Evolutionary conservation across 768 basidiomycete genomes (phyloP), one percentile per base, ranked within the genome.

Genomic region (Suillus luteus): DNA sequence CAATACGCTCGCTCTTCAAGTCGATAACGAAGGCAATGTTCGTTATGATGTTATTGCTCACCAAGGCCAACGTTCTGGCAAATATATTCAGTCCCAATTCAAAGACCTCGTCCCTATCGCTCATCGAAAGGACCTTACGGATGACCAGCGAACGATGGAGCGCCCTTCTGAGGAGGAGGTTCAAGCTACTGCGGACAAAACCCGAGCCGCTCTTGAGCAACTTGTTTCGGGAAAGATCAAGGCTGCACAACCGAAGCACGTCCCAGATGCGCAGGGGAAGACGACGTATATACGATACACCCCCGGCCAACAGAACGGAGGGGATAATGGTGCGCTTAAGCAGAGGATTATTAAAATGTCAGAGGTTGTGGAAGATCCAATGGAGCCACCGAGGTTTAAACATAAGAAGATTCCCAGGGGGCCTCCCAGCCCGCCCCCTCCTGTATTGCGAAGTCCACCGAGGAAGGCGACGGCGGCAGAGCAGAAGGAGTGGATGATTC

Each of bases 401-500:
- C 94, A 96, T 76, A 98, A 98, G 82, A 99, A 99, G 80, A 97
- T 99, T 65, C 97, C 97, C 11, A 82, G 95, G 71, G 97, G 96
- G 5, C 96, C 96, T 14, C 95, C 94, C 2, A 96, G 93, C 71
- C 96, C 97, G 0, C 97, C 97, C 2, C 95, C 96, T 2, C 97
- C 97, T 19, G 93, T 99, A 2, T 80, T 99, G 43, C 88, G 96
- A 44, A 95, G 92, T 81, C 97, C 97, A 12, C 97, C 97, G 7
- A 84, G 97, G 61, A 96, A 97, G 72, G 96, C 95, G 4, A 96
- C 96, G 0, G 92, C 93, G 9, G 92, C 94, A 62, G 97, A 99
- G 73, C 96, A 98, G 79, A 99, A 99, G 79, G 97, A 99, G 72
- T 99, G 97, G 97, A 97, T 98, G 95, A 98, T 99, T 63, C 97